Percentiles rank a stretch among this genome's conserved stretches.
These are phyloP conservation scores for Gossypium schwendimanii DNA, from an alignment of 441 rosid species.

Conservation along the genomic window DNA sequence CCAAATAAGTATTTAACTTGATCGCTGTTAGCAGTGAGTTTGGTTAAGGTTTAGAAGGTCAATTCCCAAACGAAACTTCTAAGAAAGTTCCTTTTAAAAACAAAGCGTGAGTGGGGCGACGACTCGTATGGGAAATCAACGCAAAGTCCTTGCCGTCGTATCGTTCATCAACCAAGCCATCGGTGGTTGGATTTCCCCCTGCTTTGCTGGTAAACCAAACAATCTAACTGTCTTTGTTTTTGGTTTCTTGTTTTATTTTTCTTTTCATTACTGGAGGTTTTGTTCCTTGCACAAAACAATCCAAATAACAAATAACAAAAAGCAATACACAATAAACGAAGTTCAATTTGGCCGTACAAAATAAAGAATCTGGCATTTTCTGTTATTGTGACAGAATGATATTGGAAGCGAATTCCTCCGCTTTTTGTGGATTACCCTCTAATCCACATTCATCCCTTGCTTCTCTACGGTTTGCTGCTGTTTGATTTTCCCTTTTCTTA, in stretches of 20 bases:
- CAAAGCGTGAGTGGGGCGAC: neutral
- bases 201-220: neutral
- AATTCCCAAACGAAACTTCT: neutral
- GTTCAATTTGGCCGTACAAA: neutral
- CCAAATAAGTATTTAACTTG: no score
- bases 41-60: neutral
- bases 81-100: neutral
- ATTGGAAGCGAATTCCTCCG: neutral
- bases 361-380: slow-evolving; percentile 1
- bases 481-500: neutral
- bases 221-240: neutral
- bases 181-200: neutral
- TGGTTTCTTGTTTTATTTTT: neutral
- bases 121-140: slow-evolving; percentile 8
- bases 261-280: neutral
- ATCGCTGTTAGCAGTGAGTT: no score
- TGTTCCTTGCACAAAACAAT: neutral
- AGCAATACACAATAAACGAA: neutral
- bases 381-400: neutral
- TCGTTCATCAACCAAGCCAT: neutral
- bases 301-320: neutral
- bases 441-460: neutral
- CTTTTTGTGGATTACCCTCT: neutral
- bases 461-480: neutral
- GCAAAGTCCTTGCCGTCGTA: neutral